A percentile compares a stretch with the other conserved stretches of the same genome.
phyloP scores from a whole-genome alignment of 495 filamentous ascomycete genomes.

The Penicillium canescens region DNA sequence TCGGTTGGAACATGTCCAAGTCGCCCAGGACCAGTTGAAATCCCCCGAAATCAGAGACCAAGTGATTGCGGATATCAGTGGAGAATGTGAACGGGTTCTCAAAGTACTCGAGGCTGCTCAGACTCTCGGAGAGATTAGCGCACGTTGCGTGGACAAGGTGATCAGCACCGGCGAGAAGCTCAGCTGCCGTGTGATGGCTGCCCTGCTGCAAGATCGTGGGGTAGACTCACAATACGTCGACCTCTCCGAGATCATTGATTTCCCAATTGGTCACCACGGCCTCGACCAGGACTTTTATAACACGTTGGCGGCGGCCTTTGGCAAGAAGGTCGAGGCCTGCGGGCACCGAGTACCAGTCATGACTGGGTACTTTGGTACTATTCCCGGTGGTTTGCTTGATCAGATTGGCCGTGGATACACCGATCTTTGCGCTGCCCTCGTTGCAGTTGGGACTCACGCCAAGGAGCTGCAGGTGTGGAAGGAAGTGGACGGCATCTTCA shows the following conservation, averaged over 20 bases:
- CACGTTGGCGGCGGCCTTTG: conserved; percentile 61
- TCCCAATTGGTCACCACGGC: conserved; percentile 54
- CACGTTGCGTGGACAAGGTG: conserved; percentile 82
- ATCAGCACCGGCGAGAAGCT: conserved; percentile 93
- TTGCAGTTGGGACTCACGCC: conserved; percentile 74
- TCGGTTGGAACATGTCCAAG: conserved; percentile 68
- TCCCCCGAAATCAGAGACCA: conserved; percentile 57
- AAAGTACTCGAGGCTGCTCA: conserved; percentile 61
- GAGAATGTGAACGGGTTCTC: conserved; percentile 66
- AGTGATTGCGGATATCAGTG: conserved; percentile 62
- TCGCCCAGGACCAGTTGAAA: conserved; percentile 62
- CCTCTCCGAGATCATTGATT: conserved; percentile 71
- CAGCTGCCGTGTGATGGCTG: conserved; percentile 83
- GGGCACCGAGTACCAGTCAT: conserved; percentile 72
- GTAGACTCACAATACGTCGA: conserved; percentile 86
- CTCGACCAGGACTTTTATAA: conserved; percentile 83
- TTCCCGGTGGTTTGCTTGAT: conserved; percentile 76
- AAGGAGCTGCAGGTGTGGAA: conserved; percentile 91
- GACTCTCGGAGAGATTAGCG: conserved; percentile 70
- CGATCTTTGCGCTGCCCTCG: conserved; percentile 82
- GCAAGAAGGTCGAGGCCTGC: conserved; percentile 67
- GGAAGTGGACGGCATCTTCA: conserved; percentile 91
- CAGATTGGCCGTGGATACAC: conserved; percentile 86
- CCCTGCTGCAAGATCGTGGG: conserved; percentile 72
- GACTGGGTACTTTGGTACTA: conserved; percentile 86